Percentiles rank a stretch among this genome's conserved stretches.
phyloP scores from a whole-genome alignment of 2,329 filamentous ascomycete genomes.

The Magnaporthales sp. region DNA sequence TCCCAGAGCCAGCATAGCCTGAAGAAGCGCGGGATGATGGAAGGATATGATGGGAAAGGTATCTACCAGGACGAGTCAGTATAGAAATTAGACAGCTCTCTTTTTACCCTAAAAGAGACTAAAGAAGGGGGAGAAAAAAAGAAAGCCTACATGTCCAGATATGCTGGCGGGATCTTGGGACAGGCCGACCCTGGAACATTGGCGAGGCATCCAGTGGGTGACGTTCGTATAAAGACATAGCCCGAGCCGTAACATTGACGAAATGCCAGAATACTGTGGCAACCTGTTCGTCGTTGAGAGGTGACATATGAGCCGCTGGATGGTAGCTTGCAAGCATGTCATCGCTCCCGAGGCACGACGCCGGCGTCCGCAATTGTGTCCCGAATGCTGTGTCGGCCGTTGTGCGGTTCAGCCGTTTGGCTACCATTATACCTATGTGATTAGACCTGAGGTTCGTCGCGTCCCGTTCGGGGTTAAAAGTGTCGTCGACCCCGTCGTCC shows the following conservation, averaged over 20 bases:
- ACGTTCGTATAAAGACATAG: slow-evolving; percentile 80
- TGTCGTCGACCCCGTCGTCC: slow-evolving; percentile 14
- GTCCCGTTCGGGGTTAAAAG: slow-evolving; percentile 14
- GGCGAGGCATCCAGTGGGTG: slow-evolving; percentile 65
- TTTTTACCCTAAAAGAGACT: slow-evolving; percentile 3
- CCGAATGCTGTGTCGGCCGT: slow-evolving; percentile 31
- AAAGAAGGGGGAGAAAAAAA: slow-evolving; percentile 14
- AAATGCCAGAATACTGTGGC: slow-evolving; percentile 87
- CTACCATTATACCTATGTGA: slow-evolving; percentile 30
- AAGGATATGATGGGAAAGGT: slow-evolving; percentile 78
- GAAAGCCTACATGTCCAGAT: slow-evolving; percentile 50
- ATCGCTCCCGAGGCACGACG: slow-evolving; percentile 32
- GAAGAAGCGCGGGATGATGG: slow-evolving; percentile 76
- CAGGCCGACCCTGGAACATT: slow-evolving; percentile 51
- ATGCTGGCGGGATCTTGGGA: slow-evolving; percentile 55
- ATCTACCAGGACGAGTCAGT: slow-evolving; percentile 32
- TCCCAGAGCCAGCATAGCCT: slow-evolving; percentile 80
- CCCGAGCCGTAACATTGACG: slow-evolving; percentile 77
- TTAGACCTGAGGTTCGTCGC: slow-evolving; percentile 25
- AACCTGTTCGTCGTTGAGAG: slow-evolving; percentile 71
- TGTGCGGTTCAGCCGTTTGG: slow-evolving; percentile 22
- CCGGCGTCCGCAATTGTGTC: slow-evolving; percentile 39
- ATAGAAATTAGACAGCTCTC: neutral
- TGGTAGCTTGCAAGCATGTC: slow-evolving; percentile 55
- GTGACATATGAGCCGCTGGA: slow-evolving; percentile 57